phyloP scores from a whole-genome alignment of 2,329 filamentous ascomycete species.

The Scedosporium dehoogii region DNA sequence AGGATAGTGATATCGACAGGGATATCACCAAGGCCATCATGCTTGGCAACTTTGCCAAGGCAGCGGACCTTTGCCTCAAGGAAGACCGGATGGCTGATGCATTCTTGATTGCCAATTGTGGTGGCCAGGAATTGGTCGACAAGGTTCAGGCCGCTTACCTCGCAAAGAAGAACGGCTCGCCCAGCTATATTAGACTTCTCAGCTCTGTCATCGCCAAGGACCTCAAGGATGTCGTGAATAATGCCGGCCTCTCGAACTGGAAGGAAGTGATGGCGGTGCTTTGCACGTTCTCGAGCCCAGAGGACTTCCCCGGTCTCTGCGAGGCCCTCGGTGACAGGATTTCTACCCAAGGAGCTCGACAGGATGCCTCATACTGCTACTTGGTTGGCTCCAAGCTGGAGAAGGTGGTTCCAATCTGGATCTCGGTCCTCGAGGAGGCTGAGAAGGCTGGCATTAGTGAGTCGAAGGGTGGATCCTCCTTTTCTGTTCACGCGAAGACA shows the following conservation, averaged over 20 bases:
- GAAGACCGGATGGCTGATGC: constrained; percentile 90
- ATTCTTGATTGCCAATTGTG: constrained; percentile 95
- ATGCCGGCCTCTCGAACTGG: constrained; percentile 87
- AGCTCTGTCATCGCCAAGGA: constrained; percentile 93
- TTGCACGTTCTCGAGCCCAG: constrained; percentile 87
- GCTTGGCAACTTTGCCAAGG: constrained; percentile 82
- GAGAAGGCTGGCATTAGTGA: constrained; percentile 67
- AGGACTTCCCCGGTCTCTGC: constrained; percentile 88
- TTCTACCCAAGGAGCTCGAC: constrained; percentile 64
- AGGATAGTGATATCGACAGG: constrained; percentile 77
- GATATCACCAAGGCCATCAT: constrained; percentile 80
- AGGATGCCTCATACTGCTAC: constrained; percentile 95
- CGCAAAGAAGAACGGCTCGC: constrained; percentile 67
- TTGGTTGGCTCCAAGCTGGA: constrained; percentile 92
- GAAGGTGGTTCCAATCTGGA: constrained; percentile 94
- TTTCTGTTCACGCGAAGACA: constrained; percentile 81
- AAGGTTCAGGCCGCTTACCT: constrained; percentile 91
- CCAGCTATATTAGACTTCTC: constrained; percentile 85
- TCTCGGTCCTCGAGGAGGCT: constrained; percentile 74
- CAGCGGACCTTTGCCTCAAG: constrained; percentile 77
- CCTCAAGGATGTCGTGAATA: constrained; percentile 95
- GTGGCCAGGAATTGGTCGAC: constrained; percentile 84
- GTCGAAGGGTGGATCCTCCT: constrained; percentile 63
- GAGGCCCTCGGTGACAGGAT: constrained; percentile 90
- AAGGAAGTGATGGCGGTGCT: constrained; percentile 94